Evolutionary conservation across 2,329 filamentous ascomycete genomes (phyloP).

Genomic region (Neoscytalidium dimidiatum): DNA sequence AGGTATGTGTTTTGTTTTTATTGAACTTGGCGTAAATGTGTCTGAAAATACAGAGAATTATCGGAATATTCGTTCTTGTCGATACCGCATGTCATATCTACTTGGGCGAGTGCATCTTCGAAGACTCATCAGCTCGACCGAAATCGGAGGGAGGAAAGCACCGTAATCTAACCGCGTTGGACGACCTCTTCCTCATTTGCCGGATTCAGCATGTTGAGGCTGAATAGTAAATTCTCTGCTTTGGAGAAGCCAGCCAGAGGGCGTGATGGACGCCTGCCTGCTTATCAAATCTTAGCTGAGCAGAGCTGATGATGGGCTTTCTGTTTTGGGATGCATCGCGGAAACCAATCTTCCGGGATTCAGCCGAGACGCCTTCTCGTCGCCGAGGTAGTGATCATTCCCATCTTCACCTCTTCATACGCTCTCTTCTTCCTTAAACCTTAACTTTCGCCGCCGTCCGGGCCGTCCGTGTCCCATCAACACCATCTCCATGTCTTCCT

Average conservation of each 20-base stretch:
- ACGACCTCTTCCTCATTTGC: background rate
- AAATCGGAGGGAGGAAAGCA: background rate
- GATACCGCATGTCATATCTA: background rate
- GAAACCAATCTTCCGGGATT: background rate
- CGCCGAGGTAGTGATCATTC: background rate
- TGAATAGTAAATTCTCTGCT: background rate
- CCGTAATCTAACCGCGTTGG: background rate
- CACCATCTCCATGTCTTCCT: background rate
- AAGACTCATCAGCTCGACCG: background rate
- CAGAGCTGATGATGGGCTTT: background rate
- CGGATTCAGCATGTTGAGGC: background rate
- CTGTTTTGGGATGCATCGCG: background rate
- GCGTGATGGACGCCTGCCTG: background rate
- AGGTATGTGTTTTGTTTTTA: too few species aligned
- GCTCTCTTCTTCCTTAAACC: background rate
- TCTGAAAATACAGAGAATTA: too few species aligned
- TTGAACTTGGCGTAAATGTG: too few species aligned
- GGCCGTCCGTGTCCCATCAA: background rate
- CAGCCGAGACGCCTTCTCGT: background rate
- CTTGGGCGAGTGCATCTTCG: background rate
- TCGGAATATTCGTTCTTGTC: background rate
- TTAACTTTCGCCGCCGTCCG: background rate
- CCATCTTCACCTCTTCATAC: background rate
- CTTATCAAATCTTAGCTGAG: background rate
- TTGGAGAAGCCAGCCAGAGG: background rate